Evolutionary conservation across 208 protist species (phyloP).

Genomic region (Tritrichomonas foetus): DNA sequence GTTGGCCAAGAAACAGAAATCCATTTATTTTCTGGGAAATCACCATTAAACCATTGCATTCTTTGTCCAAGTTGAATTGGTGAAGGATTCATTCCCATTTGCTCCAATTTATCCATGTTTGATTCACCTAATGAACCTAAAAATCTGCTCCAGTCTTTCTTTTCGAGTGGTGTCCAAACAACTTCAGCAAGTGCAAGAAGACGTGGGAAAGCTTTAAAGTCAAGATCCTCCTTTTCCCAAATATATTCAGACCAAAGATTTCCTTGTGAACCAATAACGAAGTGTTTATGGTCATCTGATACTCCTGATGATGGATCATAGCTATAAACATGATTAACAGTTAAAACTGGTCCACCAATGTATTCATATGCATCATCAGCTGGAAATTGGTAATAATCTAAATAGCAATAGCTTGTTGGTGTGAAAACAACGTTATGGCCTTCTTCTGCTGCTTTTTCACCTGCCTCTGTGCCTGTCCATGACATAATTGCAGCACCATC

Average conservation of each 20-base stretch:
- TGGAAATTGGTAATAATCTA: neutral
- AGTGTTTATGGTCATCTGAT: neutral
- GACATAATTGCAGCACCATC: neutral
- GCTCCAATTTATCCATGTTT: no score
- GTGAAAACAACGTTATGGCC: neutral
- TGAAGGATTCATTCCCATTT: no score
- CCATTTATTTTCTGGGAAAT: no score
- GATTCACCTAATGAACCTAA: no score
- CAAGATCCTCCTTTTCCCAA: neutral
- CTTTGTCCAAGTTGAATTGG: no score
- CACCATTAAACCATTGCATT: no score
- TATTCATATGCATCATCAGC: no score
- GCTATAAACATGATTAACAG: neutral
- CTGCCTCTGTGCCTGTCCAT: neutral
- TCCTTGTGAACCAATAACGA: neutral
- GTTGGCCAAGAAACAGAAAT: no score
- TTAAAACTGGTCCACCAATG: neutral
- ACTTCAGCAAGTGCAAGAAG: neutral
- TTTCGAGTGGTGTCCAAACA: neutral
- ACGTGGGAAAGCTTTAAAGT: neutral
- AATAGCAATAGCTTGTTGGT: neutral
- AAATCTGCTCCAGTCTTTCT: neutral
- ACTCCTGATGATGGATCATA: neutral
- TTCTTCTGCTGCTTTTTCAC: neutral
- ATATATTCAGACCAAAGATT: conserved; percentile 19